phyloP scores from a whole-genome alignment of 257 asterid species.

The Primulina tabacum region DNA sequence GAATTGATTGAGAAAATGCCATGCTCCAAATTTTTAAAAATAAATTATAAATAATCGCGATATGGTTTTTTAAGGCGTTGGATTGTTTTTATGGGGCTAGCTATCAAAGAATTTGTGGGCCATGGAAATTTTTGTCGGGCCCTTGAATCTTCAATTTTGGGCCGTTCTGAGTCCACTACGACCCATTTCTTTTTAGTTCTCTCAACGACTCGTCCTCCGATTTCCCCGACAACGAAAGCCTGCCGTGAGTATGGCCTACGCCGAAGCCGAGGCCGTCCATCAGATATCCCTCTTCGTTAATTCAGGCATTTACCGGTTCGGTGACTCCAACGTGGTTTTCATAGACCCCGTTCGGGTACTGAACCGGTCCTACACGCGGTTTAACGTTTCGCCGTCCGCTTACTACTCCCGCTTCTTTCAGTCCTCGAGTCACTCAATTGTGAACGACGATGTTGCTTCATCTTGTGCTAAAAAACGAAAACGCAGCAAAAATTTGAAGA shows the following conservation, averaged over 20 bases:
- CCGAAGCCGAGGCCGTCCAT: conserved; percentile 26
- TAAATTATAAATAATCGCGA: too few relatives aligned
- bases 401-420: conserved; percentile 86
- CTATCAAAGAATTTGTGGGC: too few relatives aligned
- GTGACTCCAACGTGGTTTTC: conserved; percentile 41
- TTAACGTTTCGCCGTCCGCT: conserved; percentile 55
- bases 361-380: conserved; percentile 63
- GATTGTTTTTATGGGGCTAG: too few relatives aligned
- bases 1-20: too few relatives aligned
- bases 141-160: neutral
- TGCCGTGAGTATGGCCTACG: conserved; percentile 39
- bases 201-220: neutral
- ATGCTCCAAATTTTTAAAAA: too few relatives aligned
- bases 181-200: neutral
- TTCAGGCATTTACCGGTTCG: conserved; percentile 52
- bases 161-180: neutral
- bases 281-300: conserved; percentile 35
- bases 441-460: conserved; percentile 9
- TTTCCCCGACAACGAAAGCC: neutral
- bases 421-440: conserved; percentile 19
- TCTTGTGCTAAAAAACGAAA: conserved; percentile 50
- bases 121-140: too few relatives aligned
- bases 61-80: too few relatives aligned
- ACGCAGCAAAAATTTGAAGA: conserved; percentile 49
- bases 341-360: conserved; percentile 83